phyloP scores from a whole-genome alignment of 2,329 filamentous ascomycete species.

The Waltergamsia citrina region DNA sequence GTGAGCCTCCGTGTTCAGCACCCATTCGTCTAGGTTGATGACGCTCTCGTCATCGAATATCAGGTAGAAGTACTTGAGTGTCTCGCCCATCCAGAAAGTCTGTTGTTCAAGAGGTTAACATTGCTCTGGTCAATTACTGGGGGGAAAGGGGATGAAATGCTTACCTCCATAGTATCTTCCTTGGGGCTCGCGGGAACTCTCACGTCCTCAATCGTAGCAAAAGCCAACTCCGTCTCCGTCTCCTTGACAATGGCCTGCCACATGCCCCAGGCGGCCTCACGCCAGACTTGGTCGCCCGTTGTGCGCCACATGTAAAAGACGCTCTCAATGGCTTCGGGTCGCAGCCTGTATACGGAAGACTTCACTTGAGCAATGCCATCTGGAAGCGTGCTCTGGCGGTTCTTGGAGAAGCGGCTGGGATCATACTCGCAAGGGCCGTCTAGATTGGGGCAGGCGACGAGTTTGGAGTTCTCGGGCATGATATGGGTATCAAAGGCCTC shows the following conservation, averaged over 20 bases:
- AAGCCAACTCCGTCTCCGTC: conserved; percentile 32
- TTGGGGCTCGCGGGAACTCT: conserved; percentile 17
- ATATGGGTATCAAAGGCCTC: conserved; percentile 36
- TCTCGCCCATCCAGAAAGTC: conserved; percentile 68
- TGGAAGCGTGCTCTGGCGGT: conserved; percentile 17
- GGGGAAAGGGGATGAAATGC: conserved; percentile 10
- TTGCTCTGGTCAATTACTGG: conserved; percentile 6
- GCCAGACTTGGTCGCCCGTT: conserved; percentile 32
- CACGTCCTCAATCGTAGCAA: conserved; percentile 30
- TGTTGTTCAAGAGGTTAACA: conserved; percentile 12
- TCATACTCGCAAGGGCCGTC: conserved; percentile 25
- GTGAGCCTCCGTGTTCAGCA: conserved; percentile 52
- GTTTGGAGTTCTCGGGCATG: conserved; percentile 40
- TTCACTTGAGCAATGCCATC: conserved; percentile 49
- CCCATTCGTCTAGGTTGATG: conserved; percentile 61
- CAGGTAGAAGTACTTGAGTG: conserved; percentile 69
- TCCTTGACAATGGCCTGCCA: conserved; percentile 30
- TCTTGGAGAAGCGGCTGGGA: conserved; percentile 11
- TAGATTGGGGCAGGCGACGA: conserved; percentile 24
- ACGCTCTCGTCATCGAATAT: conserved; percentile 56
- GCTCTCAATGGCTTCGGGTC: conserved; percentile 43
- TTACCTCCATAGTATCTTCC: conserved; percentile 54
- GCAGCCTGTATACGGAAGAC: conserved; percentile 31
- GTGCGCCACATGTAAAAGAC: conserved; percentile 42
- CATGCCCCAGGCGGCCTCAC: conserved; percentile 38